phyloP scores from a whole-genome alignment of 345 rosid genomes.

The Toxicodendron radicans region DNA sequence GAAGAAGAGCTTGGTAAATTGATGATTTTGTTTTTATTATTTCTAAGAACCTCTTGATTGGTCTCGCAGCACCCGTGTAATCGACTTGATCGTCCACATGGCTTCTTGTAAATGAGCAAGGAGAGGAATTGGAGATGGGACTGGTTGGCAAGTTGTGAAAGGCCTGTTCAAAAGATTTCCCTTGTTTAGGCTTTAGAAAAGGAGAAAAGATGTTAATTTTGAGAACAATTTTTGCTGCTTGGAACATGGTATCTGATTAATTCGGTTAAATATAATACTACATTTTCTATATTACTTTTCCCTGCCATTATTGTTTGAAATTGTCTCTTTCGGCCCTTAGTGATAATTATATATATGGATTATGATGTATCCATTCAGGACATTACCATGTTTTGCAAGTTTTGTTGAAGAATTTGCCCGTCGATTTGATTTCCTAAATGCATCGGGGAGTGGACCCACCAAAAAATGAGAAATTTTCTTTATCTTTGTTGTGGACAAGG shows the following conservation, averaged over 20 bases:
- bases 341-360: too few relatives aligned
- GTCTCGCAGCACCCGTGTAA: constrained; percentile 44
- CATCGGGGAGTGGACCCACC: not conserved
- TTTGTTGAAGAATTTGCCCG: not conserved
- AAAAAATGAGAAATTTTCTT: too few relatives aligned
- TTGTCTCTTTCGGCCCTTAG: not conserved
- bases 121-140: not conserved
- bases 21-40: not conserved
- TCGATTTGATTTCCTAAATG: not conserved
- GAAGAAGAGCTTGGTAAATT: too few relatives aligned
- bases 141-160: not conserved
- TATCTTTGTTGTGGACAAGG: too few relatives aligned
- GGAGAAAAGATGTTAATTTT: not conserved
- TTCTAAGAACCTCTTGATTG: not conserved
- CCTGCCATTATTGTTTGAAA: not conserved
- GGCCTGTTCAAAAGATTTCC: too few relatives aligned
- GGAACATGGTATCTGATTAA: not conserved
- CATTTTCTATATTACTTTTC: too few relatives aligned
- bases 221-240: not conserved
- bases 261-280: not conserved
- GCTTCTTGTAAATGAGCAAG: constrained; percentile 18
- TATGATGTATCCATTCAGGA: not conserved
- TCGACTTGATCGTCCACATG: constrained; percentile 59
- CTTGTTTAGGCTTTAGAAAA: not conserved
- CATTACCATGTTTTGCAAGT: not conserved